Evolutionary conservation across 441 rosid genomes (phyloP).

Genomic region (Aquilaria agallochum): DNA sequence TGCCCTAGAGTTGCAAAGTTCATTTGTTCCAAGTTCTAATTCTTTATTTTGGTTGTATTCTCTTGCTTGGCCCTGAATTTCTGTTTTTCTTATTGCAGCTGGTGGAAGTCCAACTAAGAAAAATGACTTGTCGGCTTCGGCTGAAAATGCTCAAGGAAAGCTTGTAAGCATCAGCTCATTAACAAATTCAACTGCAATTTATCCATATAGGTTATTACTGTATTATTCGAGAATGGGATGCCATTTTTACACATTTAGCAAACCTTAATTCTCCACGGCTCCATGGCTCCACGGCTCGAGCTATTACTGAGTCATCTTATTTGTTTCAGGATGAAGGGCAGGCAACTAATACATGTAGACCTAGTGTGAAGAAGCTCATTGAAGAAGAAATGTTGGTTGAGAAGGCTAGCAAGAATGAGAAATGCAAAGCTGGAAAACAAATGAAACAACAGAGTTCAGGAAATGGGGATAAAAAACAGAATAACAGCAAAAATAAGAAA

Average conservation of each 20-base stretch:
- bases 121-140: slow-evolving; percentile 24
- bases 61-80: slow-evolving; percentile 4
- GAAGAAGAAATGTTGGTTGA: slow-evolving; percentile 83
- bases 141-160: slow-evolving; percentile 36
- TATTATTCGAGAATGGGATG: neutral
- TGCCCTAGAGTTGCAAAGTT: too few relatives aligned
- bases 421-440: slow-evolving; percentile 36
- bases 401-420: slow-evolving; percentile 35
- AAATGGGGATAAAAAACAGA: slow-evolving; percentile 41
- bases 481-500: slow-evolving; percentile 46
- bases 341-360: slow-evolving; percentile 34
- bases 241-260: neutral
- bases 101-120: slow-evolving; percentile 33
- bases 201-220: slow-evolving; percentile 1
- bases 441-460: slow-evolving; percentile 36
- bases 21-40: too few relatives aligned
- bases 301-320: slow-evolving; percentile 19
- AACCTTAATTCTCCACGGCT: slow-evolving; percentile 4
- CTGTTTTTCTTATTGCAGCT: slow-evolving; percentile 36
- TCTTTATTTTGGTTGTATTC: neutral
- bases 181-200: neutral
- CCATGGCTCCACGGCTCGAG: neutral
- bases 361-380: slow-evolving; percentile 87
- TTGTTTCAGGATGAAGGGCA: slow-evolving; percentile 40
- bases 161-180: slow-evolving; percentile 37